Conservation (phyloP, 345 rosid species). For the Lepidium africanum region DNA sequence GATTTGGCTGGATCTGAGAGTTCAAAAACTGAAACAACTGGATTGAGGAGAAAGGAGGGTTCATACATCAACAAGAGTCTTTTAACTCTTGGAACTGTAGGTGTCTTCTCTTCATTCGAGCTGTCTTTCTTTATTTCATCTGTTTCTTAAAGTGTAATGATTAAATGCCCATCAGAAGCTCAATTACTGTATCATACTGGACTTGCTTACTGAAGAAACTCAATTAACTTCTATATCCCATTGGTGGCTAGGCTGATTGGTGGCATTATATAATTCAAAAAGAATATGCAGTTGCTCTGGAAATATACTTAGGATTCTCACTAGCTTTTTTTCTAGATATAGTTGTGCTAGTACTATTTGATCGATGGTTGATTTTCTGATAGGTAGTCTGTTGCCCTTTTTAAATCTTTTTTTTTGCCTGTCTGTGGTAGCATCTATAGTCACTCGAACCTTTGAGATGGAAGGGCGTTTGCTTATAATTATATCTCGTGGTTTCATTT, state of each 20-base stretch:
- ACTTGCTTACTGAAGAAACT: background rate
- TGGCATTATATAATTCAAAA: background rate
- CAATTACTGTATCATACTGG: background rate
- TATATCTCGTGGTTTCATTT: conserved; percentile 18
- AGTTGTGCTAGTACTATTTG: background rate
- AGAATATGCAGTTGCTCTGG: background rate
- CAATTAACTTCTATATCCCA: background rate
- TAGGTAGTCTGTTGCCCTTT: background rate
- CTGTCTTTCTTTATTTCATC: background rate
- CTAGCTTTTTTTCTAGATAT: background rate
- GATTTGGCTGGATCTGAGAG: conserved; percentile 99
- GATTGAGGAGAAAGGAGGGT: conserved; percentile 95
- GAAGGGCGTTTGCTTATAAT: background rate
- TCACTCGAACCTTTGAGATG: background rate
- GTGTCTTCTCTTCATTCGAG: conserved; percentile 23
- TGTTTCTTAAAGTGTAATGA: background rate
- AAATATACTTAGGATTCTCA: background rate
- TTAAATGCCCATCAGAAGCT: background rate
- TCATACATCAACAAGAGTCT: conserved; percentile 99
- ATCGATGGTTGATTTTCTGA: background rate
- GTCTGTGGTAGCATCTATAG: conserved; percentile 1
- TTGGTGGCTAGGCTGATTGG: background rate
- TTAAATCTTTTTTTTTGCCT: background rate
- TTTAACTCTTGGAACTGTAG: conserved; percentile 95
- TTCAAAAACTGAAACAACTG: conserved; percentile 99